Evolutionary conservation across 768 basidiomycete genomes (phyloP), one percentile per base, ranked within the genome.

Genomic region (Lactarius vividus): DNA sequence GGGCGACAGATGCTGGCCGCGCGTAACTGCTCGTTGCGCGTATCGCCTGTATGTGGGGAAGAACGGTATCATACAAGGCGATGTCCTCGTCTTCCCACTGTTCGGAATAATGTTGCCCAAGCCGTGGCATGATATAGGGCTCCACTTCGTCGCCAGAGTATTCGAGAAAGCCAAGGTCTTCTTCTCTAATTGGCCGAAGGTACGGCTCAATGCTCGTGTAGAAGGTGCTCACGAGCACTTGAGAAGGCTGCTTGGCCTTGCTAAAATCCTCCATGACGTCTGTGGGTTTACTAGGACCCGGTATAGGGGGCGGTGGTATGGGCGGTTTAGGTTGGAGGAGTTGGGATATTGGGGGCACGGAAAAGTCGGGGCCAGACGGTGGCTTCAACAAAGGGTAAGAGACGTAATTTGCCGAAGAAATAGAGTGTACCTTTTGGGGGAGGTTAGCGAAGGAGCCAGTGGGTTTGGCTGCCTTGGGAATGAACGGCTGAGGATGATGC

Each of bases 51-150:
- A 80, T 77, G 8, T 78, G 76, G 10, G 81, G 78, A 26, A 81
- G 69, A 31, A 81, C 77, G 6, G 73, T 74, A 31, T 80, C 81
- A 62, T 81, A 79, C n/a, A 81, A 62, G 13, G 80, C 79, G 9
- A 80, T 82, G 74, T 99, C 96, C 73, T 93, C 88, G 71, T 97
- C 94, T 68, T 96, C 96, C 96, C 96, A 99, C 0, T 88, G 81
- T 60, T 96, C 92, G 39, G 86, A 78, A 72, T 98, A 99, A 77
- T 96, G 95, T 70, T 87, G 81, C 26, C 88, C 96, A 0, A 97
- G 83, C 63, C 89, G 85, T 33, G 96, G 96, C 77, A 96, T 85
- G 39, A 93, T 77, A 72, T 85, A 97, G 0, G 93, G 89, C 64
- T 94, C 92, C 10, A 92, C 81, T 67, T 97, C 95, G 72, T 98